Evolutionary conservation across 805 yeast species (phyloP).

Genomic region (Saturnispora serradocipensis): DNA sequence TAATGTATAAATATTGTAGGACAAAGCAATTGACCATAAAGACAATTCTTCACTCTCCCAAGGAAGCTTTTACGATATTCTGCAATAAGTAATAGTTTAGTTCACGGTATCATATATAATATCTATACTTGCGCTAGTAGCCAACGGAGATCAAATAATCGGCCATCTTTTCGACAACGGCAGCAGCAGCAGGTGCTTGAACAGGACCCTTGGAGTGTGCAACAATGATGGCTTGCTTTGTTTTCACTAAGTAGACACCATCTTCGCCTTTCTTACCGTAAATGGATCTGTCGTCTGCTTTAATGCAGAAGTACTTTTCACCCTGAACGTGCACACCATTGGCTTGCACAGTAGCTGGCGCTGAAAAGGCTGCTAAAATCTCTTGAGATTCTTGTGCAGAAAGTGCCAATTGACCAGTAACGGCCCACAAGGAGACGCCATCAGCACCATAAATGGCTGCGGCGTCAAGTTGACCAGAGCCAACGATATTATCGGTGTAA

Average conservation of each 20-base stretch:
- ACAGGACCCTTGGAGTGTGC: constrained; percentile 93
- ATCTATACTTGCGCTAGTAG: constrained; percentile 36
- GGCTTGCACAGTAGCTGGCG: constrained; percentile 72
- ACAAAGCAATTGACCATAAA: not conserved
- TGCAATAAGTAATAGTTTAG: not conserved
- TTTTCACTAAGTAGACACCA: constrained; percentile 86
- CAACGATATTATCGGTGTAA: constrained; percentile 86
- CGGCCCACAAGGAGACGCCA: constrained; percentile 94
- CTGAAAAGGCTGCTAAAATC: constrained; percentile 71
- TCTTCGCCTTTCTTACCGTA: constrained; percentile 87
- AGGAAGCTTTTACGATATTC: too few relatives aligned
- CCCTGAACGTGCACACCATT: constrained; percentile 80
- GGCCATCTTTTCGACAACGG: constrained; percentile 90
- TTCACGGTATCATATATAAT: not conserved
- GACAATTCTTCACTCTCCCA: too few relatives aligned
- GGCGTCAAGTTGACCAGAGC: constrained; percentile 80
- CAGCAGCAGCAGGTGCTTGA: constrained; percentile 91
- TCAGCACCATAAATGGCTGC: constrained; percentile 92
- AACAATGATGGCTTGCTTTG: constrained; percentile 82
- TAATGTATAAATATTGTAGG: not conserved
- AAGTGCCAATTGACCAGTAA: constrained; percentile 56
- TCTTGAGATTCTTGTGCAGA: constrained; percentile 61
- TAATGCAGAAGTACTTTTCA: constrained; percentile 77
- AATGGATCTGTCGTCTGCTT: constrained; percentile 87
- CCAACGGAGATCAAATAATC: constrained; percentile 87